Percentiles rank a stretch among this genome's conserved stretches.
Evolutionary conservation across 306 rosid species (phyloP).

Genomic region (Castanea mollissima): DNA sequence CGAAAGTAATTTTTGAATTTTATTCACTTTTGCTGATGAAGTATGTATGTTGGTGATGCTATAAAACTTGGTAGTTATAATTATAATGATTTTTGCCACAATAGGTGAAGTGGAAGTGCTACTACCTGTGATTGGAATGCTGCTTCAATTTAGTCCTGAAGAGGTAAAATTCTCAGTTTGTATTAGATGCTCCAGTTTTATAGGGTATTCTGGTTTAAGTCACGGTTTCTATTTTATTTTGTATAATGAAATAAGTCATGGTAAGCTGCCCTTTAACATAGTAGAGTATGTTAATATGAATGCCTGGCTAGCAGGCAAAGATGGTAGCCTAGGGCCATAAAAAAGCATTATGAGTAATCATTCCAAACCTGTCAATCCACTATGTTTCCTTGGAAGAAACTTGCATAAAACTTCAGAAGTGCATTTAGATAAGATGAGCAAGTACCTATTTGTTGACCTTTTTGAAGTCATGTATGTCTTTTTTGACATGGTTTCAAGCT

Average conservation of each 20-base stretch:
- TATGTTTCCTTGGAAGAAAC: no score
- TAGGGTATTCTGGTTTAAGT: background rate
- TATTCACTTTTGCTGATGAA: conserved; percentile 3
- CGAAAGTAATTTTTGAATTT: background rate
- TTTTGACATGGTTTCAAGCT: no score
- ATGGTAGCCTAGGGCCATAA: background rate
- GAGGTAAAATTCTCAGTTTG: conserved; percentile 57
- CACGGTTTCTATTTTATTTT: background rate
- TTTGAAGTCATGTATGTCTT: no score
- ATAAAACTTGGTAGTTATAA: conserved; percentile 1
- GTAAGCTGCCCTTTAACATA: background rate
- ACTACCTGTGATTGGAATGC: conserved; percentile 93
- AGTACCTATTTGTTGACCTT: no score
- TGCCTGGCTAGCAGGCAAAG: background rate
- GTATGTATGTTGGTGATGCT: background rate
- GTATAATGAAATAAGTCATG: background rate
- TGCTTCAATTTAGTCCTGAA: conserved; percentile 96
- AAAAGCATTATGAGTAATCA: background rate
- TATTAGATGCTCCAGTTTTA: conserved; percentile 8
- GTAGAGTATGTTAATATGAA: background rate
- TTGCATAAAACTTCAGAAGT: no score
- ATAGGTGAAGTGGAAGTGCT: conserved; percentile 95
- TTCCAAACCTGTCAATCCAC: background rate
- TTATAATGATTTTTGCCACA: conserved; percentile 20
- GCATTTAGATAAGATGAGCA: no score